Base-by-base conservation (phyloP, 768 basidiomycete genomes). In the Lactarius hengduanensis region DNA sequence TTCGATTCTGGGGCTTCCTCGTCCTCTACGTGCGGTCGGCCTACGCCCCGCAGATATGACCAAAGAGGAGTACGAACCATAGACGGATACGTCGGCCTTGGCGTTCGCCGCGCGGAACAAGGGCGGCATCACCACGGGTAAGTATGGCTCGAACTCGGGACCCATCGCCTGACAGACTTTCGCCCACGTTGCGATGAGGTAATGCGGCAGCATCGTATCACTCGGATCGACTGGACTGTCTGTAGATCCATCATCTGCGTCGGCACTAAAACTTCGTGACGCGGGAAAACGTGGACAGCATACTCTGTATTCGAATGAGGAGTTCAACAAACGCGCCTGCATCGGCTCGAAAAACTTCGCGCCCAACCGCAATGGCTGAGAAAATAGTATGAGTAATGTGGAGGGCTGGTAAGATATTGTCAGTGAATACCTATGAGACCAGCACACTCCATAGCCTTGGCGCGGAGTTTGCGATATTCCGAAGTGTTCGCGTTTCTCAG, bases 381-480 rank as follows among this genome's bases (percentile, higher is more conserved):
- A 32, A 26, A 36, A 50, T 9, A 53, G 36, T 26, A 38, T 67
- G 18, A 63, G 58, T 38, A 18, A 60, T 36, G 18, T 4, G 11
- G 7, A 26, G 26, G 28, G 43, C 4, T 30, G 16, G 18, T 7
- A 30, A 6, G 40, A 20, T 20, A 34, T 36, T 34, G 36, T 47
- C 64, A 69, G 54, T 28, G 75, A 84, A 20, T 47, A 93, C 93
- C 93, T 67, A 93, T 89, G 26, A 94, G 78, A 9, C 91, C 91
- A 0, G 91, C 92, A 74, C 93, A 94, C 73, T 96, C 94, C 91
- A 96, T 94, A 0, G 92, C 91, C 73, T 94, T 92, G 47, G 86
- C 83, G 28, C 90, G 80, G 59, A 95, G 72, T 73, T 87, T 88
- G 30, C 82, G 79, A 74, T 90, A 88, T 59, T 88, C 86, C 0